phyloP scores from a whole-genome alignment of 2,329 filamentous ascomycete species.

The Fusarium nematophilum region DNA sequence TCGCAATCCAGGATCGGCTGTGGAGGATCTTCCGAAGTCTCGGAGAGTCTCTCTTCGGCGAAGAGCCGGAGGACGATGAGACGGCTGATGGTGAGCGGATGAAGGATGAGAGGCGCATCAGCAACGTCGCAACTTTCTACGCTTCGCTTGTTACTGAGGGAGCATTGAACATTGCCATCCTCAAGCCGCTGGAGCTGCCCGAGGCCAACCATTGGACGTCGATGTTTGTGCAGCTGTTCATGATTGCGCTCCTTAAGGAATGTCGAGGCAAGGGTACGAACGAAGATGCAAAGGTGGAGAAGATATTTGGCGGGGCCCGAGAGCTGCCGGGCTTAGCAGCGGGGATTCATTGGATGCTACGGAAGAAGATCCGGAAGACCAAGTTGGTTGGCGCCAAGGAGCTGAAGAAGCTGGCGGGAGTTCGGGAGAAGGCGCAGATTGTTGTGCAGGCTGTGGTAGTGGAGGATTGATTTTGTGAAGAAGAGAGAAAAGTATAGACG shows the following conservation, averaged over 20 bases:
- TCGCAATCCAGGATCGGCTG: constrained; percentile 87
- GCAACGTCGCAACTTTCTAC: constrained; percentile 66
- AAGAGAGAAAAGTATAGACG: not conserved
- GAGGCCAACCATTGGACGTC: constrained; percentile 81
- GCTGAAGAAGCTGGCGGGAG: constrained; percentile 55
- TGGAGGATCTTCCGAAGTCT: constrained; percentile 88
- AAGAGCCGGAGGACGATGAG: constrained; percentile 68
- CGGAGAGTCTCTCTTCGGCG: constrained; percentile 81
- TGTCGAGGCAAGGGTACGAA: constrained; percentile 60
- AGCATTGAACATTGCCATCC: constrained; percentile 58
- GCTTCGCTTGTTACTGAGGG: constrained; percentile 62
- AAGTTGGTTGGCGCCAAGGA: constrained; percentile 63
- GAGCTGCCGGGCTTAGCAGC: constrained; percentile 75
- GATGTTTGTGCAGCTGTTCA: constrained; percentile 82
- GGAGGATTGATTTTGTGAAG: constrained; percentile 17
- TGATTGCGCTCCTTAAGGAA: constrained; percentile 80
- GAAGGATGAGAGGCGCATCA: constrained; percentile 61
- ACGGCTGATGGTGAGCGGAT: constrained; percentile 60
- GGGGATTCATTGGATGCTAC: constrained; percentile 83
- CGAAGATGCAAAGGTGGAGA: constrained; percentile 69
- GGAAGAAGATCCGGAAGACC: constrained; percentile 77
- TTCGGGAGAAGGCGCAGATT: constrained; percentile 49
- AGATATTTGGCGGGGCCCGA: constrained; percentile 73
- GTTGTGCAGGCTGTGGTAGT: constrained; percentile 40
- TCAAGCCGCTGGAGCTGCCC: constrained; percentile 81